Base-by-base conservation (phyloP, 225 moss, liverwort and hornwort species). In the Pseudisothecium myosuroides region DNA sequence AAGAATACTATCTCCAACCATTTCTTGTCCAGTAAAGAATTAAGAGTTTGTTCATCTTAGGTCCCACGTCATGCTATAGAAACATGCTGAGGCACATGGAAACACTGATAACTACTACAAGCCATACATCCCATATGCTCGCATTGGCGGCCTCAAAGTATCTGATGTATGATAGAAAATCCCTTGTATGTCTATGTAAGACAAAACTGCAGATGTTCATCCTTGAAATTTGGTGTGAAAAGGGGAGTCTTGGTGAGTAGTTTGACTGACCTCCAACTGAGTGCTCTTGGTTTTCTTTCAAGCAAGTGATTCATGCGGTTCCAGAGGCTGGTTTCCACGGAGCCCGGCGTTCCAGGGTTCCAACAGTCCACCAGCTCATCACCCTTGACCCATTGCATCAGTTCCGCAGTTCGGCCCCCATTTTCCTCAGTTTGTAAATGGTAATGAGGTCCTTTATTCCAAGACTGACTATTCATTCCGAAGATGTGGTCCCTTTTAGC, bases 31-130 rank as follows among this genome's bases (percentile, higher is more conserved):
- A 28, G 45, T 6, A 73, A 73, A 73, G 10, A 74, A 47, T 18
- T 45, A 73, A 45, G 2, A 27, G 9, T 27, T 15, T 73, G 10
- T 45, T 73, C 73, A 74, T 31, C 12, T 65, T 1, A 47, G 1
- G 18, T 47, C 18, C 12, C 4, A 31, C 0, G 2, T 47, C 74
- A 31, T 73, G 10, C 10, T 8, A n/a, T n/a, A n/a, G n/a, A n/a
- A n/a, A n/a, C n/a, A n/a, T n/a, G n/a, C 1, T 9, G 0, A 27
- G 5, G 17, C 5, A 5, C 10, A 72, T 29, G 3, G 6, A 29
- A 74, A 29, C 7, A 47, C 47, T 47, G 18, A 29, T 11, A 47
- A 73, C 29, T 47, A 47, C 6, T 73, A 18, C 4, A 1, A 7
- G 7, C 4, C 7, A 3, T 2, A 39, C 41, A 41, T 13, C 21